Conservation (phyloP, 371 early-diverging fungal species). For the Chytridium lagenaria region DNA sequence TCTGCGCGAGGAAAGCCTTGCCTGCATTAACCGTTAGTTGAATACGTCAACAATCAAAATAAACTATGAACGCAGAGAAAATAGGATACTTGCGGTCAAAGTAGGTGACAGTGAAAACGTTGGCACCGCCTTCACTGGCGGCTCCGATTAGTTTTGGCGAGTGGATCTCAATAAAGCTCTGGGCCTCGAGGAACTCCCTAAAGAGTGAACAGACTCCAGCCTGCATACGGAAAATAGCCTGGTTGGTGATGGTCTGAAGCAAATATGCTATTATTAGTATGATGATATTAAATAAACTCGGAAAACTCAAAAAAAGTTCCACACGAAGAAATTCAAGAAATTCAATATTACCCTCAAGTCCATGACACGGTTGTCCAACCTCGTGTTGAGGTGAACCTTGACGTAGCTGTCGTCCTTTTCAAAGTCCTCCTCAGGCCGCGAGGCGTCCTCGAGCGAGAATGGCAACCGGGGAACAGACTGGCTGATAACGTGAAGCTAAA, state of each 20-base stretch:
- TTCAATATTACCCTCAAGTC: constrained; percentile 83
- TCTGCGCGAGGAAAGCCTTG: constrained; percentile 97
- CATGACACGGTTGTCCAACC: constrained; percentile 96
- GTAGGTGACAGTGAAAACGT: constrained; percentile 97
- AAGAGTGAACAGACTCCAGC: constrained; percentile 93
- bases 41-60: not conserved
- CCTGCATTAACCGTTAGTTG: constrained; percentile 42
- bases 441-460: constrained; percentile 96
- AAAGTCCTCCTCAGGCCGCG: constrained; percentile 83
- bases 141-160: constrained; percentile 98
- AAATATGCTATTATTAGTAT: not conserved
- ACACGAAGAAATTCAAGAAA: not conserved
- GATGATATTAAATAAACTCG: not conserved
- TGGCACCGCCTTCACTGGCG: constrained; percentile 99
- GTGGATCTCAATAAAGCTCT: constrained; percentile 97
- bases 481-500: constrained; percentile 73
- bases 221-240: constrained; percentile 98
- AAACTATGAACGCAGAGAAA: constrained; percentile 18
- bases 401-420: constrained; percentile 56
- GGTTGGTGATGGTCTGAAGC: constrained; percentile 87
- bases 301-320: constrained; percentile 12
- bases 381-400: constrained; percentile 90
- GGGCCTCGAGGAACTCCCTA: constrained; percentile 87
- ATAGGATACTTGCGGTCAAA: constrained; percentile 79
- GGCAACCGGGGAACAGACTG: constrained; percentile 85